A percentile compares a stretch with the other conserved stretches of the same genome.
phyloP scores from a whole-genome alignment of 2,329 filamentous ascomycete species.

The Fusarium pseudograminearum region DNA sequence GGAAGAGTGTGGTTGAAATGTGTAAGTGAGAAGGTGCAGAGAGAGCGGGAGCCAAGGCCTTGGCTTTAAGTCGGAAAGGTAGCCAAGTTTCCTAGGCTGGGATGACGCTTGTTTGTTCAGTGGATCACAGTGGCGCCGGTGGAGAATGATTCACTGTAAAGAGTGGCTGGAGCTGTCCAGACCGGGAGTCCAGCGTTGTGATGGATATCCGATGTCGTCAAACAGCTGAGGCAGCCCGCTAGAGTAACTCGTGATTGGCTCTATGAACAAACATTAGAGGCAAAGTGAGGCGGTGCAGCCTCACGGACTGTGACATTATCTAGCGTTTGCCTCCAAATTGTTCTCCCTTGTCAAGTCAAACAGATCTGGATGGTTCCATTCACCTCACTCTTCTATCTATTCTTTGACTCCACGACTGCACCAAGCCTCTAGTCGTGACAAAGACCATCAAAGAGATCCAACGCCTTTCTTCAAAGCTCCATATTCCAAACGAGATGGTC shows the following conservation, averaged over 20 bases:
- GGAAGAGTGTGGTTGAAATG: constrained; percentile 5
- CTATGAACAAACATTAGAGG: constrained; percentile 13
- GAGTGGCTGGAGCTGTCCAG: constrained; percentile 8
- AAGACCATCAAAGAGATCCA: constrained; percentile 9
- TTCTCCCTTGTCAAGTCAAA: constrained; percentile 1
- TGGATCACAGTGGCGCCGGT: constrained; percentile 33
- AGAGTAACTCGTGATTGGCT: constrained; percentile 30
- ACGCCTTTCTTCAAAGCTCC: constrained; percentile 2
- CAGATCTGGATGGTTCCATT: constrained; percentile 19
- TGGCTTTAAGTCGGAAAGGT: constrained; percentile 40
- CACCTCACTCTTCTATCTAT: neutral
- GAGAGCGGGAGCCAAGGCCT: constrained; percentile 35
- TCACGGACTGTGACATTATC: neutral
- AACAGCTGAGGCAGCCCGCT: constrained; percentile 15
- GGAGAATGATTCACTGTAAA: constrained; percentile 13
- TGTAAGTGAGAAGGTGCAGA: constrained; percentile 23
- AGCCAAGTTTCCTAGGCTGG: constrained; percentile 4
- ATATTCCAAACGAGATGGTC: constrained; percentile 4
- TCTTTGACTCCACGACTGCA: neutral
- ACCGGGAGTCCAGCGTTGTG: neutral
- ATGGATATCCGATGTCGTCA: constrained; percentile 15
- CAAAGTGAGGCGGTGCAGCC: constrained; percentile 41
- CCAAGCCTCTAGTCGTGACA: neutral
- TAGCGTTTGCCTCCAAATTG: constrained; percentile 7
- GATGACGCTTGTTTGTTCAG: constrained; percentile 30